Evolutionary conservation across 176 grass and related monocot species (phyloP).

Genomic region (Oryza nivara): DNA sequence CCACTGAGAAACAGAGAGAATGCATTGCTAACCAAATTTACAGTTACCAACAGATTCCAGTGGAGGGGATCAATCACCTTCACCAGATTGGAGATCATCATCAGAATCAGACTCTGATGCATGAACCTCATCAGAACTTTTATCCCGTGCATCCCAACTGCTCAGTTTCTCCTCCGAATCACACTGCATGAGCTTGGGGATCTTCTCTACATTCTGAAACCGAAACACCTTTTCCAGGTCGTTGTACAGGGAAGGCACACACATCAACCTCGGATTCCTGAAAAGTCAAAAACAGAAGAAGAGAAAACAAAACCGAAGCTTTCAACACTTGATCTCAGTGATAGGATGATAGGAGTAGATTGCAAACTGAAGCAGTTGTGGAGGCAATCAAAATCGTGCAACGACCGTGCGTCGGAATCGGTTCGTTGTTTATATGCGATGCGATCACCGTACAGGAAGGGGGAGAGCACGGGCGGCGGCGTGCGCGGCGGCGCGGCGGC

Average conservation of each 20-base stretch:
- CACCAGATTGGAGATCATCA: conserved; percentile 33
- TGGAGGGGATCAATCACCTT: conserved; percentile 32
- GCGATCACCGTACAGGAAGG: conserved; percentile 23
- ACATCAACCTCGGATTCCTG: conserved; percentile 58
- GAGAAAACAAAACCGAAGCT: not conserved
- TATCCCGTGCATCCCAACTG: conserved; percentile 1
- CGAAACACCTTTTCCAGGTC: conserved; percentile 52
- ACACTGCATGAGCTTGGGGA: not conserved
- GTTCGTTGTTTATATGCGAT: not conserved
- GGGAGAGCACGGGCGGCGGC: conserved; percentile 42
- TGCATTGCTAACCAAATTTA: not conserved
- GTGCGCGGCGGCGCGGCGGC: conserved; percentile 27
- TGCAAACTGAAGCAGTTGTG: not conserved
- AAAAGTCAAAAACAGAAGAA: not conserved
- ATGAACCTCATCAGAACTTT: conserved; percentile 33
- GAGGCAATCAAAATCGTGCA: not conserved
- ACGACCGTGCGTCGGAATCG: not conserved
- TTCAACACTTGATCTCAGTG: conserved; percentile 7
- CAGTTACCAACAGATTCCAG: not conserved
- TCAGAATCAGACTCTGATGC: conserved; percentile 23
- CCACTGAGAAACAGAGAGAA: no score
- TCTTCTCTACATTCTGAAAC: conserved; percentile 29
- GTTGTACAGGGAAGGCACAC: conserved; percentile 44
- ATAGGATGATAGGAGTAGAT: not conserved
- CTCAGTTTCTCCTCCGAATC: conserved; percentile 1